phyloP scores from a whole-genome alignment of 2,329 filamentous ascomycete species.

The Xylaria sp. region DNA sequence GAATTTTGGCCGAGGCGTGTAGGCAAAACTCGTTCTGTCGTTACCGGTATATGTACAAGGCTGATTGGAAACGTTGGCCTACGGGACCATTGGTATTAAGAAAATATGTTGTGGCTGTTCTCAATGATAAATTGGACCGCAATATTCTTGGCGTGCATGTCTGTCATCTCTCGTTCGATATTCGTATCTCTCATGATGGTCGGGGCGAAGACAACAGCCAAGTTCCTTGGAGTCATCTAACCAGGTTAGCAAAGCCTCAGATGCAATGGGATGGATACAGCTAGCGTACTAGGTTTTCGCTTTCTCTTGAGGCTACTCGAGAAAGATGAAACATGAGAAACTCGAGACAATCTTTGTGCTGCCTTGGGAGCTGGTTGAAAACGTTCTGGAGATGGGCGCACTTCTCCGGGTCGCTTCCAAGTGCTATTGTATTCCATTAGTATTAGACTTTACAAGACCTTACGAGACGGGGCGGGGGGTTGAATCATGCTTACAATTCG shows the following conservation, averaged over 20 bases:
- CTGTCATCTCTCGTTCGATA: slow-evolving; percentile 93
- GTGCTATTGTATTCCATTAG: slow-evolving; percentile 57
- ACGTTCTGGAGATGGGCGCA: slow-evolving; percentile 77
- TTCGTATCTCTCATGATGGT: slow-evolving; percentile 95
- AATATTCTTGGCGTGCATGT: slow-evolving; percentile 92
- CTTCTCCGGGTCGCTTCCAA: slow-evolving; percentile 74
- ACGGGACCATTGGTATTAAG: slow-evolving; percentile 51
- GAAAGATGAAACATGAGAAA: slow-evolving; percentile 94
- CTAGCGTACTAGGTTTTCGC: slow-evolving; percentile 81
- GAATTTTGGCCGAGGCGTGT: background rate
- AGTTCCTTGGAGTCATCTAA: slow-evolving; percentile 94
- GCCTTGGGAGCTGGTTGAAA: slow-evolving; percentile 81
- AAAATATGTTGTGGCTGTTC: slow-evolving; percentile 85
- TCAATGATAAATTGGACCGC: slow-evolving; percentile 95
- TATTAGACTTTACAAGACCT: slow-evolving; percentile 18
- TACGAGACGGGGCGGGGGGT: background rate
- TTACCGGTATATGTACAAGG: slow-evolving; percentile 45
- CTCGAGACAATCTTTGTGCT: slow-evolving; percentile 89
- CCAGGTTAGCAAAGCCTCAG: slow-evolving; percentile 42
- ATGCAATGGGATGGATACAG: slow-evolving; percentile 4
- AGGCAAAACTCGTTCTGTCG: slow-evolving; percentile 12
- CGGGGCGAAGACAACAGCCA: slow-evolving; percentile 96
- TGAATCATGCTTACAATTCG: slow-evolving; percentile 68
- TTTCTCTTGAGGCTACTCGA: slow-evolving; percentile 83
- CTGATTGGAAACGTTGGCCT: slow-evolving; percentile 19